Percentiles rank a stretch among this genome's conserved stretches.
phyloP scores from a whole-genome alignment of 2,329 filamentous ascomycete species.

The Myotisia sp. region DNA sequence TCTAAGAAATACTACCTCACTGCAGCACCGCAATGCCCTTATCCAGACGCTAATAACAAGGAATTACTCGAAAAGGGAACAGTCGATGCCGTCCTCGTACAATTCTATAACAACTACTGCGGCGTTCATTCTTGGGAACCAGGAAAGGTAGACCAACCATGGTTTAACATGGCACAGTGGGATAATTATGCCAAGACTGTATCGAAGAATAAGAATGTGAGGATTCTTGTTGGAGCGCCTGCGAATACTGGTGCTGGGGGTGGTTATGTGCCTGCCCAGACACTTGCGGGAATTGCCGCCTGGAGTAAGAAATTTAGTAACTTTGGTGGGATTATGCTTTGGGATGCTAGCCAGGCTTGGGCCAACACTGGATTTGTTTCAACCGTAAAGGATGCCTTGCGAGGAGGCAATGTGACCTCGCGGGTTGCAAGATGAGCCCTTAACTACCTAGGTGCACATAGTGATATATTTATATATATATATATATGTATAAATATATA shows the following conservation, averaged over 20 bases:
- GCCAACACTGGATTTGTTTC: constrained; percentile 44
- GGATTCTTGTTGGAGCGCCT: constrained; percentile 49
- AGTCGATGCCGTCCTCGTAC: constrained; percentile 45
- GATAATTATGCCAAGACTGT: constrained; percentile 48
- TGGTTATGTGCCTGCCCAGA: constrained; percentile 40
- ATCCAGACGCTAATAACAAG: constrained; percentile 47
- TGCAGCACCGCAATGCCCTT: constrained; percentile 54
- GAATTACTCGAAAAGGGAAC: constrained; percentile 42
- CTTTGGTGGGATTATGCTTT: constrained; percentile 57
- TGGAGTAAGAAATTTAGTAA: constrained; percentile 43
- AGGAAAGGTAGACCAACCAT: constrained; percentile 33
- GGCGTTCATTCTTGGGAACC: constrained; percentile 41
- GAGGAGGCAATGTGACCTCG: too few species aligned
- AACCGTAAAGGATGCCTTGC: constrained; percentile 28
- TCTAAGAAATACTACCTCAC: constrained; percentile 46
- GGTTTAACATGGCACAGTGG: constrained; percentile 51
- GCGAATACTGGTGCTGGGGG: constrained; percentile 38
- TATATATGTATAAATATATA: too few species aligned
- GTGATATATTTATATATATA: too few species aligned
- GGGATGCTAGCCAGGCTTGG: constrained; percentile 50
- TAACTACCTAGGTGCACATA: too few species aligned
- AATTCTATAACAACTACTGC: constrained; percentile 59
- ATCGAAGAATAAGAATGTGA: constrained; percentile 46
- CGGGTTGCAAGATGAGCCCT: too few species aligned
- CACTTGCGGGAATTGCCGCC: constrained; percentile 38